These are phyloP conservation scores for Arctium minus DNA, from an alignment of 129 eudicot species.

Conservation along the genomic window DNA sequence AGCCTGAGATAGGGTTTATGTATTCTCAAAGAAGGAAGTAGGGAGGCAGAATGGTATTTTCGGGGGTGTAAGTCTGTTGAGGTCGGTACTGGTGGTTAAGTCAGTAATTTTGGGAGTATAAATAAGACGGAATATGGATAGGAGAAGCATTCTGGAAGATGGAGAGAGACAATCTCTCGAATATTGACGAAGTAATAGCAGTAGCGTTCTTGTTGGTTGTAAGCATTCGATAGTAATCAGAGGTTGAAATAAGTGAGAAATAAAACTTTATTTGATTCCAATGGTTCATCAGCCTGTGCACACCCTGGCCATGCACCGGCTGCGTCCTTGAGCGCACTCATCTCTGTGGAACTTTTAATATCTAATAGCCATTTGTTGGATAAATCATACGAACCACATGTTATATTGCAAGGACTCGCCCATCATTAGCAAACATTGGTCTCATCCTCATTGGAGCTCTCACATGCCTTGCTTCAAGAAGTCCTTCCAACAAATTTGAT, in stretches of 20 bases:
- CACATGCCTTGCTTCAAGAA: too few species aligned
- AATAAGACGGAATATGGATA: not conserved
- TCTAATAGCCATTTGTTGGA: too few species aligned
- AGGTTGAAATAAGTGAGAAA: not conserved
- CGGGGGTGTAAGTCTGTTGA: not conserved
- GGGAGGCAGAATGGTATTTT: not conserved
- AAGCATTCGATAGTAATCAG: not conserved
- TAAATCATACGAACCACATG: too few species aligned
- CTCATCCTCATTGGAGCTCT: too few species aligned
- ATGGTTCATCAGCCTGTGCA: not conserved
- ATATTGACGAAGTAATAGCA: not conserved
- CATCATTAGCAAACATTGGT: too few species aligned
- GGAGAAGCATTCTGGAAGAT: not conserved
- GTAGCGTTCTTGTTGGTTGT: not conserved
- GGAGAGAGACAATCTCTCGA: not conserved
- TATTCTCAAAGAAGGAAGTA: not conserved
- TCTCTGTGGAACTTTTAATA: too few species aligned
- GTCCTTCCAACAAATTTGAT: too few species aligned
- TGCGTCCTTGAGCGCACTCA: too few species aligned
- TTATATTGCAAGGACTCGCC: too few species aligned
- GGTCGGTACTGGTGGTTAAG: not conserved
- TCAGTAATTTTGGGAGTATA: not conserved
- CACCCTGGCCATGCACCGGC: too few species aligned
- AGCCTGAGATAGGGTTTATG: not conserved
- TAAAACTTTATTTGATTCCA: not conserved